Conservation (phyloP, 2,329 filamentous ascomycete species). For the Penicillium fuscoglaucum region DNA sequence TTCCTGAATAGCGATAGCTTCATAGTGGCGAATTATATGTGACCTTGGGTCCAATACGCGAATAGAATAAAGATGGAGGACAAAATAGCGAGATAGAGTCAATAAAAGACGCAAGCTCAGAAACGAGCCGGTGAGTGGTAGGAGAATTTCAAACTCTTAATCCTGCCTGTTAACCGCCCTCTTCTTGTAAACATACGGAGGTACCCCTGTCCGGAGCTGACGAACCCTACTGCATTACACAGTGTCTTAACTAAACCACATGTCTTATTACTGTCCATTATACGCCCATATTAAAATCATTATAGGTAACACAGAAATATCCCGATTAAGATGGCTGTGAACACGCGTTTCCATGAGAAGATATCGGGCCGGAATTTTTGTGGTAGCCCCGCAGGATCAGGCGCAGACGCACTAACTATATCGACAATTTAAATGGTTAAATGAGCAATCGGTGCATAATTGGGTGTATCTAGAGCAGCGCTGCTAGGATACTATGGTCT, state of each 20-base stretch:
- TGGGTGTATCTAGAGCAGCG: background rate
- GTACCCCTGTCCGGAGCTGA: slow-evolving; percentile 5
- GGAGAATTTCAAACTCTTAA: background rate
- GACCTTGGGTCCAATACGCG: background rate
- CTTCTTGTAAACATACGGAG: background rate
- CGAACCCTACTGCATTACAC: background rate
- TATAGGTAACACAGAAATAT: background rate
- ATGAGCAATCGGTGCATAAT: background rate
- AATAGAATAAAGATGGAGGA: background rate
- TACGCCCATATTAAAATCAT: background rate
- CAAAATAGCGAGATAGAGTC: too few relatives aligned
- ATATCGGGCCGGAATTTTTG: background rate
- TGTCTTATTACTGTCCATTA: background rate
- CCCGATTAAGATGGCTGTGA: background rate
- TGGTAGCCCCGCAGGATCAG: background rate
- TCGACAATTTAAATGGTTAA: background rate
- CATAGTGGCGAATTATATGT: background rate
- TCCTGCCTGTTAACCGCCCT: background rate
- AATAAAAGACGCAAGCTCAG: background rate
- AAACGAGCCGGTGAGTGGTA: background rate
- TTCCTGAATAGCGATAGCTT: slow-evolving; percentile 7
- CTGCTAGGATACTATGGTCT: too few relatives aligned
- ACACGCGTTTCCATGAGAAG: background rate
- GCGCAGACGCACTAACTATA: background rate
- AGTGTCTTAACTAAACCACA: background rate